Base-by-base conservation (phyloP, 2,329 filamentous ascomycete genomes). In the Geoglossum cookeanum region DNA sequence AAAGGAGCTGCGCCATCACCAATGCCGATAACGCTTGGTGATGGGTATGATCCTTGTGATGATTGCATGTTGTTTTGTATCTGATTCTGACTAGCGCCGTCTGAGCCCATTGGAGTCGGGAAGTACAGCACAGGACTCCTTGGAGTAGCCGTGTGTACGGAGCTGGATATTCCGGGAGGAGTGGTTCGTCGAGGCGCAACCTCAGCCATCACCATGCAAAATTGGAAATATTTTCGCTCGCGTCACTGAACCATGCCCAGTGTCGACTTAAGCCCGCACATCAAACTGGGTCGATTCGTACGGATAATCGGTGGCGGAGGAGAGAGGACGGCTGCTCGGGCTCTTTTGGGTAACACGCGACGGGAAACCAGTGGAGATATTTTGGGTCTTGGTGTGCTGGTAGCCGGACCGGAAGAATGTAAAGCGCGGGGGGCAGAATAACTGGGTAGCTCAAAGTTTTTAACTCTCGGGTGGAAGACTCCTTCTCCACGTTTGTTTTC, bases 21-120 rank as follows among this genome's bases (percentile, higher is more conserved):
- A 30, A 58, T 51, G 6, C 27, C 29, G 30, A 13, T 56, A 17
- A 32, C 57, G 15, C 29, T 57, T 30, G 57, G 57, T 32, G 57
- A 58, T 29, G 57, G 57, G 39, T 58, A 58, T 35, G 57, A 58
- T 32, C 49, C 49, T 51, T 58, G 57, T 17, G 56, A 58, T 5
- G 49, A 39, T 32, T 49, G 56, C 56, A 58, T 55, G 15, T 57
- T 57, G 44, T 35, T 53, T 33, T 53, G 49, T 5, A 29, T 35
- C 30, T 53, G 49, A 35, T 15, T 53, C 9, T 53, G 49, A n/a
- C 33, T 37, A 22, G 29, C 30, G 33, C n/a, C 48, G 27, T 52
- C 48, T 32, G 48, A 32, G 27, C 48, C 49, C 49, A 53, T 37
- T 7, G 49, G 30, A 15, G 49, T 17, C 30, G 29, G 49, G 15